Conservation (phyloP, 176 grass and related monocot species). For the Alopecurus myosuroides region DNA sequence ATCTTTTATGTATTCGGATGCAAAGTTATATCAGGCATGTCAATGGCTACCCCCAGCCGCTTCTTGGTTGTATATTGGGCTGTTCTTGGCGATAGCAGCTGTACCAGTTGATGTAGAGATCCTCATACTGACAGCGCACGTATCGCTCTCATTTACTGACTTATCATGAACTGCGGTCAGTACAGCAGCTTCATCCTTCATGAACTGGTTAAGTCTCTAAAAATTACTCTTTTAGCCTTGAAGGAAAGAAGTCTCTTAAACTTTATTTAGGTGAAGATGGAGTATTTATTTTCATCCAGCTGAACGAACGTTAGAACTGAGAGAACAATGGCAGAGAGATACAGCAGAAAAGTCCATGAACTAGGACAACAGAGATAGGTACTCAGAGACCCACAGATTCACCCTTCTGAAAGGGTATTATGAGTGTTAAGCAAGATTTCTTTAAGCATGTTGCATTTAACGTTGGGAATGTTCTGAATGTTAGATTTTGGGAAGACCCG, state of each 20-base stretch:
- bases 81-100: not conserved
- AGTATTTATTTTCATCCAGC: not conserved
- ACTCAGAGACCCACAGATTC: too few relatives aligned
- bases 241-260: not conserved
- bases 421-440: too few relatives aligned
- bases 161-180: not conserved
- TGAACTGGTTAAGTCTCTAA: not conserved
- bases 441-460: too few relatives aligned
- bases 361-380: too few relatives aligned
- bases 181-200: not conserved
- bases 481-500: too few relatives aligned
- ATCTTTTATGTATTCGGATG: not conserved
- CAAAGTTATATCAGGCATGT: not conserved
- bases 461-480: too few relatives aligned
- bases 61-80: not conserved
- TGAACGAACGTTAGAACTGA: not conserved
- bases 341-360: not conserved
- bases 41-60: not conserved
- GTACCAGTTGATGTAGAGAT: not conserved
- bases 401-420: too few relatives aligned
- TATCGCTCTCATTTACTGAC: not conserved
- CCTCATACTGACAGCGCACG: not conserved
- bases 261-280: not conserved
- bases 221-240: not conserved
- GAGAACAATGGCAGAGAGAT: not conserved